Base-by-base conservation (phyloP, 495 filamentous ascomycete species). In the Penicillium daleae region DNA sequence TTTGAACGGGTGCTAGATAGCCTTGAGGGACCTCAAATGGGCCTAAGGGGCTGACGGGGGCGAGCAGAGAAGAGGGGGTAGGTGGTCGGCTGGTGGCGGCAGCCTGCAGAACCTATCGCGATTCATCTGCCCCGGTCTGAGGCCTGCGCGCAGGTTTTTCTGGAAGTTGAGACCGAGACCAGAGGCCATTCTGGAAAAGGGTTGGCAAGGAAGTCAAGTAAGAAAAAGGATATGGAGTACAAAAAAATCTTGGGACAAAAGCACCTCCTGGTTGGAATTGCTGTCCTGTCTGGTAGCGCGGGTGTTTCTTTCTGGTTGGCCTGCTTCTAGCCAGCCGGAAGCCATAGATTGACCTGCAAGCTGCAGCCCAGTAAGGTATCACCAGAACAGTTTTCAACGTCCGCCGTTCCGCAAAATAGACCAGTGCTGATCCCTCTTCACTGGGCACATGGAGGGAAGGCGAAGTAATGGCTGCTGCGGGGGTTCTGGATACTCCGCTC, bases 351-450 rank as follows among this genome's bases (percentile, higher is more conserved):
- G 8, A n/a, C 22, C 60, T 61, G 57, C 53, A 61, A 21, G 61
- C 53, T 63, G 65, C 62, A 68, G 60, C 31, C 54, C 53, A 21
- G 65, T 50, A 29, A 61, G 42, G 68, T 71, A 66, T 66, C 42
- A 71, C 68, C 60, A 51, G 48, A 65, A 57, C 51, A 26, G 57
- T 42, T 27, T 27, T 32, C 35, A 66, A 66, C 61, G 61, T 64
- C 61, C 44, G 56, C 40, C 21, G 55, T 66, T 61, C 63, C 48
- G 54, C 48, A 52, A 40, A 50, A 19, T 10, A 51, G 8, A 27
- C 9, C 12, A 50, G 26, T 29, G 33, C 49, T 52, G 58, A 54
- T 60, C 49, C 58, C 49, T 21, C 44, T 54, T 44, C 21, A 21
- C n/a, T 6, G 17, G 35, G 35, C 37, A 60, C 35, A 39, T 32